Evolutionary conservation across 768 basidiomycete genomes (phyloP).

Genomic region (Mycena venus): DNA sequence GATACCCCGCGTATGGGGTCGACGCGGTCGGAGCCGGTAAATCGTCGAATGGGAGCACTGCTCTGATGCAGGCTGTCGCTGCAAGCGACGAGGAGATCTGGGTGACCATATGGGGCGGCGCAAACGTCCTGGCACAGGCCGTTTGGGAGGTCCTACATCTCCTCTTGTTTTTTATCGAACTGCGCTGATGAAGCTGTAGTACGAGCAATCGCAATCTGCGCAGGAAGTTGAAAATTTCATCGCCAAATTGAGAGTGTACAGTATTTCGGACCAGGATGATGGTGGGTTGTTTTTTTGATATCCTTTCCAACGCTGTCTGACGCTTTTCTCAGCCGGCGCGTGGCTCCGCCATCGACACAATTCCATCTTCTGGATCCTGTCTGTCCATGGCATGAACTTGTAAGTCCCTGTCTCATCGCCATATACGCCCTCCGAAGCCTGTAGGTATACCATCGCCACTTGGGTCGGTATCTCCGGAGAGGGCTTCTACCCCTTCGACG

Average conservation of each 20-base stretch:
- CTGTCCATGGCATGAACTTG: slow-evolving; percentile 21
- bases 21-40: slow-evolving; percentile 19
- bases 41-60: slow-evolving; percentile 14
- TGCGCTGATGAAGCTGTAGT: neutral
- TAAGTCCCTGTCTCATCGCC: neutral
- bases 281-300: slow-evolving; percentile 4
- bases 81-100: slow-evolving; percentile 18
- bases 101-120: slow-evolving; percentile 29
- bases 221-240: slow-evolving; percentile 11
- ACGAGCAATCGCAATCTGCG: slow-evolving; percentile 22
- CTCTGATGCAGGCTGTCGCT: slow-evolving; percentile 7
- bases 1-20: slow-evolving; percentile 29
- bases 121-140: slow-evolving; percentile 25
- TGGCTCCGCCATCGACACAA: slow-evolving; percentile 15
- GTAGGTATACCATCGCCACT: neutral
- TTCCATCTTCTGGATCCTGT: slow-evolving; percentile 22
- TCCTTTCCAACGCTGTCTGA: neutral
- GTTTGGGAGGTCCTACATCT: slow-evolving; percentile 5
- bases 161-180: neutral
- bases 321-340: neutral
- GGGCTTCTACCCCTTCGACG: slow-evolving; percentile 16
- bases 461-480: slow-evolving; percentile 27
- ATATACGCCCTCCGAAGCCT: neutral
- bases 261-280: slow-evolving; percentile 29
- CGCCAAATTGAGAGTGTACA: slow-evolving; percentile 23